phyloP scores from a whole-genome alignment of 495 filamentous ascomycete species.

The Delitschia confertaspora region DNA sequence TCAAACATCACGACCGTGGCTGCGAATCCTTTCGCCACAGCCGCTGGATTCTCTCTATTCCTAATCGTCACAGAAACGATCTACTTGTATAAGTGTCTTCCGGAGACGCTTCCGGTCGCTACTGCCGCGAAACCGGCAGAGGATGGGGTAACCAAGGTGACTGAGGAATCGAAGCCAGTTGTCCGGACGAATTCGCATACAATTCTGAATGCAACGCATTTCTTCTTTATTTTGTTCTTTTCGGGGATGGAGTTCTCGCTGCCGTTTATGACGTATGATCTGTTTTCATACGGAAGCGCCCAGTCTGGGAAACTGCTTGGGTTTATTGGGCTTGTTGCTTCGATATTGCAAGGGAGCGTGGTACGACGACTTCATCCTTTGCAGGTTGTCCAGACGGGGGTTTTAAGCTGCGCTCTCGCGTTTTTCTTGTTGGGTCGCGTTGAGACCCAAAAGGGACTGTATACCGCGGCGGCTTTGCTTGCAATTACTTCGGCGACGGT shows the following conservation, averaged over 20 bases:
- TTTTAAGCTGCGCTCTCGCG: slow-evolving; percentile 63
- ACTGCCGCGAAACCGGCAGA: background rate
- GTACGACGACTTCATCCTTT: slow-evolving; percentile 75
- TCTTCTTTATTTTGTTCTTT: slow-evolving; percentile 91
- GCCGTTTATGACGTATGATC: slow-evolving; percentile 92
- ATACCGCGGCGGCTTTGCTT: slow-evolving; percentile 68
- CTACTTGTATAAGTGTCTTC: slow-evolving; percentile 79
- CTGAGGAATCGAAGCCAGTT: slow-evolving; percentile 21
- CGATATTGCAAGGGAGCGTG: slow-evolving; percentile 76
- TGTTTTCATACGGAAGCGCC: slow-evolving; percentile 70
- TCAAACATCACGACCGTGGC: slow-evolving; percentile 63
- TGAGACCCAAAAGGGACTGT: slow-evolving; percentile 56
- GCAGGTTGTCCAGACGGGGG: slow-evolving; percentile 65
- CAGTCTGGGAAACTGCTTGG: slow-evolving; percentile 84
- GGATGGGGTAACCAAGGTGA: slow-evolving; percentile 26
- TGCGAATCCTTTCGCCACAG: slow-evolving; percentile 86
- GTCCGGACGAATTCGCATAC: slow-evolving; percentile 67
- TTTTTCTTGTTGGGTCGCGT: slow-evolving; percentile 74
- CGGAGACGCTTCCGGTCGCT: slow-evolving; percentile 67
- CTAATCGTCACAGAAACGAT: slow-evolving; percentile 77
- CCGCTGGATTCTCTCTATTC: slow-evolving; percentile 72
- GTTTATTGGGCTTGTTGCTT: slow-evolving; percentile 86
- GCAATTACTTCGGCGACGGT: slow-evolving; percentile 89
- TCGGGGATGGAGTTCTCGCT: slow-evolving; percentile 94
- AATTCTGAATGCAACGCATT: slow-evolving; percentile 77